Conservation (phyloP, 140 eudicot genomes). For the Senecio squalidus region DNA sequence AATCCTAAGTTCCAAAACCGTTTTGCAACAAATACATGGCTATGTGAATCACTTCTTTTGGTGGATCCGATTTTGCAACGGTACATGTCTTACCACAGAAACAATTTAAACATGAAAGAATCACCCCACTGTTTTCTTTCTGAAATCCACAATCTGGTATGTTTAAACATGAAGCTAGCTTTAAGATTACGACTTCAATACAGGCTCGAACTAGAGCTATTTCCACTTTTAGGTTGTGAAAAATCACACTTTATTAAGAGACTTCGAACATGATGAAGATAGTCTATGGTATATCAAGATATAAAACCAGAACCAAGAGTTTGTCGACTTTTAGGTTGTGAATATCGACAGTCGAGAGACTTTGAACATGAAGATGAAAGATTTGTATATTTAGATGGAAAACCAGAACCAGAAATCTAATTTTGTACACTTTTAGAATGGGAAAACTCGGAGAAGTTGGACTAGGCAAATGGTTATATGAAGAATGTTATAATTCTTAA, state of each 20-base stretch:
- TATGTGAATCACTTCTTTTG: constrained; percentile 40
- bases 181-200: not conserved
- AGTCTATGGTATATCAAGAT: no score
- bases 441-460: no score
- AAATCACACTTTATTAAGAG: not conserved
- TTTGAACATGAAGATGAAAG: not conserved
- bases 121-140: constrained; percentile 37
- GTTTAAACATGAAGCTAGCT: constrained; percentile 25
- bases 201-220: not conserved
- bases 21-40: constrained; percentile 44
- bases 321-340: not conserved
- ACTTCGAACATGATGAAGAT: not conserved
- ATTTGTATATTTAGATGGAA: constrained; percentile 1
- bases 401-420: no score
- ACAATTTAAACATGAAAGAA: constrained; percentile 43
- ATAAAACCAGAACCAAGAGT: no score
- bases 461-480: no score
- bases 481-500: no score
- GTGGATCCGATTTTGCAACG: constrained; percentile 38
- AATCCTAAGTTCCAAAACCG: constrained; percentile 50
- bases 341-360: not conserved
- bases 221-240: not conserved
- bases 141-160: constrained; percentile 48
- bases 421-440: no score
- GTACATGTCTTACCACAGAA: constrained; percentile 63